Evolutionary conservation across 345 rosid genomes (phyloP), one percentile per base, ranked within the genome.

Genomic region (Sonneratia alba): DNA sequence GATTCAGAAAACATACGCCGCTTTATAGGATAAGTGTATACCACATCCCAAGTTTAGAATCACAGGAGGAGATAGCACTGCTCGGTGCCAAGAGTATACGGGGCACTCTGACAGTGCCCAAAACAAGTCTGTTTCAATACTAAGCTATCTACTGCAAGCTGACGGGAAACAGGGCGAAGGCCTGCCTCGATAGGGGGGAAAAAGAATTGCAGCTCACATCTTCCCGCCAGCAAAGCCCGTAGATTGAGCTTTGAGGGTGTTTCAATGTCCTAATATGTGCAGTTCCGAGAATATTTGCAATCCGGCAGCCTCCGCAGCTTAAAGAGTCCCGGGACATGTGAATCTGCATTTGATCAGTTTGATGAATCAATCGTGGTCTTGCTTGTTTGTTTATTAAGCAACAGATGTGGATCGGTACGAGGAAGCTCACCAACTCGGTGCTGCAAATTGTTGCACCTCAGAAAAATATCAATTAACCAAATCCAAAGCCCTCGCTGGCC

Each of bases 401-500:
- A 61, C 7, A 11, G 36, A 11, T 62, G 19, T 15, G 5, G 15
- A 34, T 11, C 12, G 19, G 27, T 7, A 22, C 21, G 13, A 8
- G 14, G 37, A 32, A 62, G 66, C 38, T 62, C 66, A 62, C 66
- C 66, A 27, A 21, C 18, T 27, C 37, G 66, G 66, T n/a, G 66
- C 66, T 62, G 66, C 38, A 18, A 62, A 27, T 10, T 13, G 32
- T 13, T 8, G 7, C 15, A 27, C 12, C 38, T 34, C 38, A 3
- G 8, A 62, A 34, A 34, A 62, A 62, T 13, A 34, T 62, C 66
- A 27, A 34, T 84, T 79, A 94, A 76, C 95, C 98, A 71, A 94
- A 94, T 55, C 98, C 98, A 79, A 94, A 91, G 47, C 98, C 98
- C 83, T 91, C 97, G 71, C 91, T 91, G 53, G 92, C 98, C 81